A percentile compares a stretch with the other conserved stretches of the same genome.
Evolutionary conservation across 768 basidiomycete genomes (phyloP).

Genomic region (Sarcodon sp.): DNA sequence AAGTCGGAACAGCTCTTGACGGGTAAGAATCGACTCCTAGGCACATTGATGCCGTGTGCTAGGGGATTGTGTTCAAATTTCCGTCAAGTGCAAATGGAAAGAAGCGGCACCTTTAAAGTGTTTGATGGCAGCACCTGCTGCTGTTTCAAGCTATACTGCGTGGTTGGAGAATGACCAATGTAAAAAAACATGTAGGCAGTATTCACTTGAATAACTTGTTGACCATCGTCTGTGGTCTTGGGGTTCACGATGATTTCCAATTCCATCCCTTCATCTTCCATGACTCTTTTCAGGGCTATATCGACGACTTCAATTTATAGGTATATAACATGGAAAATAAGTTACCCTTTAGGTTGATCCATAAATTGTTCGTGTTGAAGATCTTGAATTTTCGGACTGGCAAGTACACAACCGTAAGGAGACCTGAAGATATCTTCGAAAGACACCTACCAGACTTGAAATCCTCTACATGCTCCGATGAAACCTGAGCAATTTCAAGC

Average conservation of each 20-base stretch:
- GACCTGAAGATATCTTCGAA: background rate
- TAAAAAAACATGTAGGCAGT: slow-evolving; percentile 1
- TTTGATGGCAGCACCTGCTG: slow-evolving; percentile 66
- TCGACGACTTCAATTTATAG: background rate
- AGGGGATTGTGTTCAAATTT: background rate
- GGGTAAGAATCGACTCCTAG: slow-evolving; percentile 59
- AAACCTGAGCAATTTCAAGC: slow-evolving; percentile 70
- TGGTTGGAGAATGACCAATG: background rate
- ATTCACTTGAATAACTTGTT: slow-evolving; percentile 49
- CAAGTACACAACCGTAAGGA: background rate
- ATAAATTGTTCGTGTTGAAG: slow-evolving; percentile 65
- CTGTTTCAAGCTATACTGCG: slow-evolving; percentile 46
- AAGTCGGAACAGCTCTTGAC: slow-evolving; percentile 52
- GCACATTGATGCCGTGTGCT: slow-evolving; percentile 57
- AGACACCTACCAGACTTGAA: slow-evolving; percentile 38
- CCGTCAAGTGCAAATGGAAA: background rate
- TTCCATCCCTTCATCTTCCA: slow-evolving; percentile 55
- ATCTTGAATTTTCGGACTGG: slow-evolving; percentile 65
- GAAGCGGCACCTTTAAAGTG: slow-evolving; percentile 41
- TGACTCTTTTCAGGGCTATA: slow-evolving; percentile 58
- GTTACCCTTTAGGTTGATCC: slow-evolving; percentile 36
- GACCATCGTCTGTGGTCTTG: slow-evolving; percentile 56
- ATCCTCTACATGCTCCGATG: slow-evolving; percentile 59
- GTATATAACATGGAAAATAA: background rate
- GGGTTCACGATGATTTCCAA: slow-evolving; percentile 76